Conservation (phyloP, 352 stramenopile genomes). For the Aphanomyces euteiches region DNA sequence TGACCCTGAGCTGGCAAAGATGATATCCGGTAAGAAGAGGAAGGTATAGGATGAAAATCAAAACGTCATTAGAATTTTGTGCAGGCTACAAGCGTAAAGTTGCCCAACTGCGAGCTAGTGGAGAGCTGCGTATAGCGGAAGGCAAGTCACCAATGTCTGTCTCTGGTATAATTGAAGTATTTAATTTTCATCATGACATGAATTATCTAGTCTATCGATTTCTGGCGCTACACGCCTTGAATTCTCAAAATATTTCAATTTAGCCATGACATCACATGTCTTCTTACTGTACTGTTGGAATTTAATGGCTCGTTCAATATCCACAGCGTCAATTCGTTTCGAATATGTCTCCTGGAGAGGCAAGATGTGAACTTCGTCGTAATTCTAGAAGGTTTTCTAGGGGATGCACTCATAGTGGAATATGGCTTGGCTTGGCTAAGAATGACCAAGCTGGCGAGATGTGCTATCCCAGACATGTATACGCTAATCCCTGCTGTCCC, state of each 20-base stretch:
- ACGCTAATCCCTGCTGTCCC: neutral
- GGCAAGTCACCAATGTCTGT: conserved; percentile 14
- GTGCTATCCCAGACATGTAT: conserved; percentile 1
- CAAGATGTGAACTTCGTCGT: neutral
- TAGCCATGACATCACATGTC: neutral
- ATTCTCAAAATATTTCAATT: neutral
- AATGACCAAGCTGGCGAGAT: conserved; percentile 3
- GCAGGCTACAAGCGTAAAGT: conserved; percentile 19
- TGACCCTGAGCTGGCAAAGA: neutral
- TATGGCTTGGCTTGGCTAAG: neutral
- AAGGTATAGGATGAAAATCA: neutral
- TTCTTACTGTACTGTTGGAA: neutral
- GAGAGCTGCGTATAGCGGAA: neutral
- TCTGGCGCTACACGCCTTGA: neutral
- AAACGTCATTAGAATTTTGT: conserved; percentile 14
- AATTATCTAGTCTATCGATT: neutral
- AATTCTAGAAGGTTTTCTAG: neutral
- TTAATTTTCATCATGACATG: neutral
- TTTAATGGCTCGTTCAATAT: conserved; percentile 8
- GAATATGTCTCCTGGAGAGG: neutral
- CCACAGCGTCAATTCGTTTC: neutral
- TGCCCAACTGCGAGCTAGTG: neutral
- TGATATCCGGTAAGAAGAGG: neutral
- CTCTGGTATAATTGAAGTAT: neutral
- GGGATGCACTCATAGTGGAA: neutral